Evolutionary conservation across 306 rosid genomes (phyloP).

Genomic region (Prunus mume): DNA sequence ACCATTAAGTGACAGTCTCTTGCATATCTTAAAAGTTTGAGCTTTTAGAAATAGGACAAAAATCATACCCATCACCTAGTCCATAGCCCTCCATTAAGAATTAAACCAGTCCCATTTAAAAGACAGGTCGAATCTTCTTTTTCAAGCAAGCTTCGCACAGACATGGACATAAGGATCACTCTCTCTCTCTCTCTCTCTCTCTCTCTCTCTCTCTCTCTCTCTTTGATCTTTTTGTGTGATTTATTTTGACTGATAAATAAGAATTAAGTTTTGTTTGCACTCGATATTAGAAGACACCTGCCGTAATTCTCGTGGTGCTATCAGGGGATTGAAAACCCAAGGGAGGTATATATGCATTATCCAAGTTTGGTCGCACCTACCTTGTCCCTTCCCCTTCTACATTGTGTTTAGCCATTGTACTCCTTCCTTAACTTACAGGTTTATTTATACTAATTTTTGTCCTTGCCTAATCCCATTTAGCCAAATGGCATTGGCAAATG

Average conservation of each 20-base stretch:
- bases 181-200: too few relatives aligned
- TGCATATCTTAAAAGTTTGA: too few relatives aligned
- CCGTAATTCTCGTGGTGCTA: not conserved
- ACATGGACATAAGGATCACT: constrained; percentile 1
- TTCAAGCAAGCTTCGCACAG: constrained; percentile 6
- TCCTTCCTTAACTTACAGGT: not conserved
- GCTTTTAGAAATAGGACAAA: too few relatives aligned
- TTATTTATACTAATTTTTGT: not conserved
- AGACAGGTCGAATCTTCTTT: constrained; percentile 9
- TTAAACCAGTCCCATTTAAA: not conserved
- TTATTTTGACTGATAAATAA: not conserved
- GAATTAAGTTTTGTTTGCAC: not conserved
- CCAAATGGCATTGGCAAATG: not conserved
- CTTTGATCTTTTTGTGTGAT: not conserved
- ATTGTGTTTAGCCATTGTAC: not conserved
- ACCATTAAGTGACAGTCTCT: too few relatives aligned
- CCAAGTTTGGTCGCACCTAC: not conserved
- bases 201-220: not conserved
- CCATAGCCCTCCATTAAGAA: not conserved
- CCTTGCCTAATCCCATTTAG: not conserved
- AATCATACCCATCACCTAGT: too few relatives aligned
- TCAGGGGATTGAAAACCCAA: constrained; percentile 17
- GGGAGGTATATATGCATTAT: constrained; percentile 22
- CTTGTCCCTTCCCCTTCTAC: not conserved
- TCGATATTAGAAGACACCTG: not conserved